Conservation (phyloP, 495 filamentous ascomycete species). For the Parathielavia hyrcaniae region DNA sequence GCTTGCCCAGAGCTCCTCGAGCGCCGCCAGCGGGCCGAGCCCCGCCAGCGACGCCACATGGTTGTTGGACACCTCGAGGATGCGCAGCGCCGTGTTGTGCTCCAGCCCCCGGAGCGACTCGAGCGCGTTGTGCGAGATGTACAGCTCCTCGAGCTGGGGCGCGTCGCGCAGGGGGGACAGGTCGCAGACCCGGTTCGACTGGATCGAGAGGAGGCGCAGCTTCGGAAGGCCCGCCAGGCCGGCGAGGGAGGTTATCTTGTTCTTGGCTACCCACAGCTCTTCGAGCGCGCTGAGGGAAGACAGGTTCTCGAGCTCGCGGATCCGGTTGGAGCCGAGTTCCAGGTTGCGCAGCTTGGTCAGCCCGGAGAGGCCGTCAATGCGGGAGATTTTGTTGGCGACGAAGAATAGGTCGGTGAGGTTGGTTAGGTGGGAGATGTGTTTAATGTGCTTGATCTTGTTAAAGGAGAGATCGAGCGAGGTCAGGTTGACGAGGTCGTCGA, state of each 20-base stretch:
- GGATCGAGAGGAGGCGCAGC: constrained; percentile 87
- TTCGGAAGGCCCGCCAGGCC: constrained; percentile 63
- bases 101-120: constrained; percentile 71
- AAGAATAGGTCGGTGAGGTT: constrained; percentile 84
- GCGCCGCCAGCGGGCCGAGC: constrained; percentile 56
- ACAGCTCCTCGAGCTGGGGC: constrained; percentile 83
- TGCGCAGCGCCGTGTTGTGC: constrained; percentile 59
- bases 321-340: constrained; percentile 87
- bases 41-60: constrained; percentile 67
- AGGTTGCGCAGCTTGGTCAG: constrained; percentile 69
- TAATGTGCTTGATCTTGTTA: constrained; percentile 99
- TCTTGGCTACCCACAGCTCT: constrained; percentile 95
- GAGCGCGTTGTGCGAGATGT: constrained; percentile 96
- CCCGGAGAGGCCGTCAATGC: constrained; percentile 77
- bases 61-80: constrained; percentile 90
- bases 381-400: constrained; percentile 86
- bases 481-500: constrained; percentile 69
- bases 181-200: constrained; percentile 87
- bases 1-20: constrained; percentile 94
- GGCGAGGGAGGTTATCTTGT: constrained; percentile 86
- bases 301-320: constrained; percentile 84
- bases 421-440: constrained; percentile 71
- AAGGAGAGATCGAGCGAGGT: constrained; percentile 85
- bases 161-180: constrained; percentile 68
- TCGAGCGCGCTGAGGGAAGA: constrained; percentile 68